These are phyloP conservation scores for Gamsiella multidivaricata DNA, from an alignment of 192 early-diverging fungal genomes.

Conservation along the genomic window DNA sequence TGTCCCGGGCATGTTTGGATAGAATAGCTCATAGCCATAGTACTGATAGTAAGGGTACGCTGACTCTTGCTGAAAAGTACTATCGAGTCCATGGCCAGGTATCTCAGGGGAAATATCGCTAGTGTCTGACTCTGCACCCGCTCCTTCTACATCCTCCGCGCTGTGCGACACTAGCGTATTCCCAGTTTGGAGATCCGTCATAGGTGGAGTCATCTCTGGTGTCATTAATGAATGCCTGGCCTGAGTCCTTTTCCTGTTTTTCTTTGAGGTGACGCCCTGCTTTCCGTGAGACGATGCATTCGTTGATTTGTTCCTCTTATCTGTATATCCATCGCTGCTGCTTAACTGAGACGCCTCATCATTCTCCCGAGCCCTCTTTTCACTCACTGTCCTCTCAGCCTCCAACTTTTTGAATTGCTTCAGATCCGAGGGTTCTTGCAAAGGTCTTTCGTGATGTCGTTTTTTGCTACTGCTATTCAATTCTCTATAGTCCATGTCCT, in stretches of 20 bases:
- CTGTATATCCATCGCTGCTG: neutral
- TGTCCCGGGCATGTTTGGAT: neutral
- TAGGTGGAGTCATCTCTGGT: slow-evolving; percentile 4
- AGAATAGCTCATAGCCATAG: neutral
- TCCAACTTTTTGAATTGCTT: slow-evolving; percentile 33
- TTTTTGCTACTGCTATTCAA: slow-evolving; percentile 18
- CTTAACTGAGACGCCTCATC: neutral
- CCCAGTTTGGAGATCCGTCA: neutral
- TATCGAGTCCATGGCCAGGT: too few species aligned
- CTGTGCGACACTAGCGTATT: neutral
- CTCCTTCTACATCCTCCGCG: neutral
- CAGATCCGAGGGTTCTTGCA: slow-evolving; percentile 25
- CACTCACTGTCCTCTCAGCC: neutral
- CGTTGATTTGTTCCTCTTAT: neutral
- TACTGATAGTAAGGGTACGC: neutral
- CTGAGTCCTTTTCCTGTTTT: neutral
- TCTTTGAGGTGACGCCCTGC: neutral
- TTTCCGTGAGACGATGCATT: neutral
- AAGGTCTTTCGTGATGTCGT: slow-evolving; percentile 33
- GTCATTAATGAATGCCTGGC: neutral
- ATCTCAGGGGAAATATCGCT: too few species aligned
- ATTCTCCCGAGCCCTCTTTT: neutral
- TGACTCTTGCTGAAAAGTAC: too few species aligned
- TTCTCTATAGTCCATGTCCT: slow-evolving; percentile 4
- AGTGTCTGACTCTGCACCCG: neutral